Percentiles rank a stretch among this genome's conserved stretches.
Conservation (phyloP, 225 moss, liverwort and hornwort genomes). For the Anthoceros angustus region DNA sequence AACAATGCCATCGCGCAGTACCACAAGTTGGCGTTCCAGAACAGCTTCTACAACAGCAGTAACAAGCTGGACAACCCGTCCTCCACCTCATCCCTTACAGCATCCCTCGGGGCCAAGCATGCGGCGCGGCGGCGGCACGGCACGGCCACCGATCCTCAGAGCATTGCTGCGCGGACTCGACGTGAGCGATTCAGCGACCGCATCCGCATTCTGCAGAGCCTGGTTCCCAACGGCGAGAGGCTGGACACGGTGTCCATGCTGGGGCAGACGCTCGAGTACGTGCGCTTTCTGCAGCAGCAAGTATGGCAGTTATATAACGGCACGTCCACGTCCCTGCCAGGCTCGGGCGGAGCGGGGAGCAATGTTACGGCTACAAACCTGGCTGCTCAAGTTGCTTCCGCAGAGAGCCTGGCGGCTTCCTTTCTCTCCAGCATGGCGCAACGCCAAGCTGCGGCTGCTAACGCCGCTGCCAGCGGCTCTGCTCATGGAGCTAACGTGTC, state of each 20-base stretch:
- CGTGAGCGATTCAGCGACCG: constrained; percentile 95
- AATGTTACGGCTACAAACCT: neutral
- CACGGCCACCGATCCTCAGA: neutral
- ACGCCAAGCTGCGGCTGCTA: neutral
- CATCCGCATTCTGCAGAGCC: constrained; percentile 65
- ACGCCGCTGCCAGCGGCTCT: too few relatives aligned
- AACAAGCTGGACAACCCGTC: neutral
- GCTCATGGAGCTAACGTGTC: too few relatives aligned
- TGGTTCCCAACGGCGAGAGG: constrained; percentile 95
- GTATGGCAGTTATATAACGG: constrained; percentile 96
- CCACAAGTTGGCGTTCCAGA: constrained; percentile 1
- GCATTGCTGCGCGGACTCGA: constrained; percentile 60
- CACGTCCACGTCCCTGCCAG: neutral
- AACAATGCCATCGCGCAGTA: constrained; percentile 3
- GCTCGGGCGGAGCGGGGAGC: neutral
- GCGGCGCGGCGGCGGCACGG: neutral
- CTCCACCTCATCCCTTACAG: too few relatives aligned
- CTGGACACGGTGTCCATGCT: constrained; percentile 97
- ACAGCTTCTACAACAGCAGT: neutral
- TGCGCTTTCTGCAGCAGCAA: constrained; percentile 88
- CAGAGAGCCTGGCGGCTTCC: neutral
- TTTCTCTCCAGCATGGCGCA: constrained; percentile 4
- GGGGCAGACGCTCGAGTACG: constrained; percentile 88
- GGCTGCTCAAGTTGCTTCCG: neutral
- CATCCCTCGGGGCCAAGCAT: neutral